Evolutionary conservation across 192 early-diverging fungal genomes (phyloP), one percentile per base, ranked within the genome.

Genomic region (Umbelopsis sp.): DNA sequence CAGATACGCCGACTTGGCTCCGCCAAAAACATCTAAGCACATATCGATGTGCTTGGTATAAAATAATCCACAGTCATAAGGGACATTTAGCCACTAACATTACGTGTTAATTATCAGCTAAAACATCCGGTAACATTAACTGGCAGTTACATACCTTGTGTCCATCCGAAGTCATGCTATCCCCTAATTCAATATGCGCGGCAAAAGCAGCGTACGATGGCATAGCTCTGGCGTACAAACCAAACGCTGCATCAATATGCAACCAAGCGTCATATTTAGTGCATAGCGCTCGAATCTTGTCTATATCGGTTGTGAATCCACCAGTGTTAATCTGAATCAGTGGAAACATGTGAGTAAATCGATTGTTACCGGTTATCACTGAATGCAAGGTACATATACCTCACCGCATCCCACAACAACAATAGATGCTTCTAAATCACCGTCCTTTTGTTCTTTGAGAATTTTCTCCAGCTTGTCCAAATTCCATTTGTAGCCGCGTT

Each of bases 221-320:
- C 9, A 82, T 76, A 34, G 78, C 77, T 10, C 78, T 73, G 21
- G 86, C 85, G 71, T 78, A 88, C 24, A 85, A 71, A 21, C 87
- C 87, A 80, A 88, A 88, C n/a, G 88, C 88, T 0, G 80, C 88
- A 68, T 90, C 88, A 29, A 90, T 84, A 69, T 90, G 88, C 25
- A 90, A 21, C 81, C 85, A 89, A 10, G 75, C 81, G 25, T 77
- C 70, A 31, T 86, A 75, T 26, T 71, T 52, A 25, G 76, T 70
- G 34, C 81, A 82, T 5, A 84, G 70, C 22, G 72, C 78, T 10
- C 81, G 74, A 32, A 89, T 68, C 25, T 77, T 69, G 21, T 72
- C 67, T 2, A 83, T 69, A 53, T 84, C 54, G 11, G 44, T 68
- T 20, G 81, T 66, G 50, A 84, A 84, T 11, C 70, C 66, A 34